Percentiles rank a stretch among this genome's conserved stretches.
phyloP scores from a whole-genome alignment of 768 basidiomycete genomes.

The Boletales sp. region DNA sequence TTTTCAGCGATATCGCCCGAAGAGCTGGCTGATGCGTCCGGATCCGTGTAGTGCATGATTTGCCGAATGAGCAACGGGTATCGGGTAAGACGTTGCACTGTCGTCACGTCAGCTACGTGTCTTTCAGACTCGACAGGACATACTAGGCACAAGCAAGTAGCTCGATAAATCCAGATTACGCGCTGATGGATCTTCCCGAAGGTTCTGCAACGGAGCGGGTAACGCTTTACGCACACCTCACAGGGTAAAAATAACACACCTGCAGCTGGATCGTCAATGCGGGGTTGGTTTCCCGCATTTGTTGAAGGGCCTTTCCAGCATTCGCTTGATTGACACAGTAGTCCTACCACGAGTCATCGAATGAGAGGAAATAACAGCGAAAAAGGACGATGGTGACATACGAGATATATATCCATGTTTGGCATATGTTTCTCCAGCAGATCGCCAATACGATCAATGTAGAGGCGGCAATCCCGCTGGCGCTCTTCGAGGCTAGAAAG shows the following conservation, averaged over 20 bases:
- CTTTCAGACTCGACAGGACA: constrained; percentile 18
- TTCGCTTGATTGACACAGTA: constrained; percentile 89
- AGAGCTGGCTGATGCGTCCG: constrained; percentile 7
- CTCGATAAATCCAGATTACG: constrained; percentile 87
- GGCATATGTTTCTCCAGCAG: constrained; percentile 71
- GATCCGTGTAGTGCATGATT: constrained; percentile 77
- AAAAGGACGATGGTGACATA: constrained; percentile 24
- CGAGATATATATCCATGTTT: constrained; percentile 80
- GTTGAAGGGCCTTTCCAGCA: constrained; percentile 74
- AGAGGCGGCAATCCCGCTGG: constrained; percentile 88
- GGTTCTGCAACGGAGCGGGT: constrained; percentile 40
- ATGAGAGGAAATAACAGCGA: not conserved
- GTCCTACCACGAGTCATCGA: constrained; percentile 40
- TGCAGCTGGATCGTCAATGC: constrained; percentile 65
- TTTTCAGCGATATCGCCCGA: constrained; percentile 45
- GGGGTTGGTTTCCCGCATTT: constrained; percentile 63
- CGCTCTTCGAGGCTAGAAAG: constrained; percentile 86
- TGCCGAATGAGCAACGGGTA: constrained; percentile 90
- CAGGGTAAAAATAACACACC: constrained; percentile 35
- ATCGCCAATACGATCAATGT: constrained; percentile 86
- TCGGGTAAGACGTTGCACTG: constrained; percentile 94
- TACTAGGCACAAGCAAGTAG: constrained; percentile 89
- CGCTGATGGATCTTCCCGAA: constrained; percentile 73
- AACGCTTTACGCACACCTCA: not conserved
- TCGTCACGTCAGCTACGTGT: not conserved